These are phyloP conservation scores for Escallonia herrerae DNA, from an alignment of 129 eudicot species.

Conservation along the genomic window DNA sequence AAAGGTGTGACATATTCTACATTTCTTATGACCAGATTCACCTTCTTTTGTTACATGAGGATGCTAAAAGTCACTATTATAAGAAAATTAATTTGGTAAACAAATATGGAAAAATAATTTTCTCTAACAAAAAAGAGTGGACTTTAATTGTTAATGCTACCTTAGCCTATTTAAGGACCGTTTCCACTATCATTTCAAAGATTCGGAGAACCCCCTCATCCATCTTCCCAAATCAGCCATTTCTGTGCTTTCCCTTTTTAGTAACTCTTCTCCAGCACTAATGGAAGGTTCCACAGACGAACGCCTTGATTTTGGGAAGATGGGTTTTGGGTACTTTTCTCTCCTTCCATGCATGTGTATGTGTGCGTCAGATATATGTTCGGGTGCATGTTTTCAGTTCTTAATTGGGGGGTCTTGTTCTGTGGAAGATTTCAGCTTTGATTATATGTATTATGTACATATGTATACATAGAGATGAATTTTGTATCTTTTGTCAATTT, in stretches of 20 bases:
- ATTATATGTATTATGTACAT: background rate
- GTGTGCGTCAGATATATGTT: too few relatives aligned
- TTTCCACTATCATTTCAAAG: background rate
- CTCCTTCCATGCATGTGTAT: background rate
- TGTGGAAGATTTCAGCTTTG: background rate
- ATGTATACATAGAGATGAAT: background rate
- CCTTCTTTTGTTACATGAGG: background rate
- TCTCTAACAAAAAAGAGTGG: too few relatives aligned
- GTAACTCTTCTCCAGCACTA: background rate
- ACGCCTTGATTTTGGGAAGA: constrained; percentile 94
- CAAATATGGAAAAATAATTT: background rate
- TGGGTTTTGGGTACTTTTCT: constrained; percentile 82
- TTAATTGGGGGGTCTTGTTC: too few relatives aligned
- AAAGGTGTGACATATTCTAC: too few relatives aligned
- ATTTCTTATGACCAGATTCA: too few relatives aligned
- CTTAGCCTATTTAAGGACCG: background rate
- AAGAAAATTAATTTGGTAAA: too few relatives aligned
- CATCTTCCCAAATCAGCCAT: constrained; percentile 25
- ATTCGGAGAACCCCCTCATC: constrained; percentile 1
- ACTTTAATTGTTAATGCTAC: too few relatives aligned
- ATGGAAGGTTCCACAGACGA: constrained; percentile 67
- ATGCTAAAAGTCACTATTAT: background rate
- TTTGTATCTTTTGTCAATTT: background rate
- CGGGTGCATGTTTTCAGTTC: too few relatives aligned
- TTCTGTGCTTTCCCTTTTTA: constrained; percentile 19